phyloP scores from a whole-genome alignment of 2,329 filamentous ascomycete species.

The Trichoderma aggressivum region DNA sequence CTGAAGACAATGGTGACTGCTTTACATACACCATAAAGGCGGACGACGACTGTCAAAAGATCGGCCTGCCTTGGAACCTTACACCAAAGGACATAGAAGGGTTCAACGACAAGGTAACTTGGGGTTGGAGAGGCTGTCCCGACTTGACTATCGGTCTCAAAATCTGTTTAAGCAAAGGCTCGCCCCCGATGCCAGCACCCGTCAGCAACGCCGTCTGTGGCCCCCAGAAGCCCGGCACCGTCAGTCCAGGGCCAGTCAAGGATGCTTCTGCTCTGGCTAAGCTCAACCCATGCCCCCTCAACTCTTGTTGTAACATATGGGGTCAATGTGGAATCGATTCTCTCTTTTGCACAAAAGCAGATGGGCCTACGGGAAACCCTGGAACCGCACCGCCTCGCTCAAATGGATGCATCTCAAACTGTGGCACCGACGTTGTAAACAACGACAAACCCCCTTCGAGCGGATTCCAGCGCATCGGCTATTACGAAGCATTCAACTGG shows the following conservation, averaged over 20 bases:
- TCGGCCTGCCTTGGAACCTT: constrained; percentile 27
- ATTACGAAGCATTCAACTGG: constrained; percentile 23
- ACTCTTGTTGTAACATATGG: constrained; percentile 34
- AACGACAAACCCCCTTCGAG: background rate
- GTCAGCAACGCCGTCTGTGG: constrained; percentile 25
- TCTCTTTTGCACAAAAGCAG: constrained; percentile 34
- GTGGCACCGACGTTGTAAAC: constrained; percentile 23
- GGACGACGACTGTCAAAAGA: constrained; percentile 32
- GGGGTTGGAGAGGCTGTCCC: constrained; percentile 26
- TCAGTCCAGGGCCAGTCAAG: constrained; percentile 8
- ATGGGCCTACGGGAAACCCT: background rate
- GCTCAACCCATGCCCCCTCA: constrained; percentile 32
- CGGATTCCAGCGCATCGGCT: constrained; percentile 23
- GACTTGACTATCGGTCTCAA: constrained; percentile 17
- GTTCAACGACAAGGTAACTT: constrained; percentile 29
- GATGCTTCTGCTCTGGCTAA: constrained; percentile 19
- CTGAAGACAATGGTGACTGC: constrained; percentile 36
- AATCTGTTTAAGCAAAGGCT: constrained; percentile 26
- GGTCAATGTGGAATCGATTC: constrained; percentile 40
- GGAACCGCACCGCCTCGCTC: background rate
- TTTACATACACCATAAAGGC: constrained; percentile 30
- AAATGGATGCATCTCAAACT: constrained; percentile 25
- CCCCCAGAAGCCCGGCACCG: constrained; percentile 26
- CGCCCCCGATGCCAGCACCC: constrained; percentile 24
- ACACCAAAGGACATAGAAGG: constrained; percentile 7